Percentiles rank a stretch among this genome's conserved stretches.
Conservation (phyloP, 108 stramenopile species). For the Schizochytrium sp. region DNA sequence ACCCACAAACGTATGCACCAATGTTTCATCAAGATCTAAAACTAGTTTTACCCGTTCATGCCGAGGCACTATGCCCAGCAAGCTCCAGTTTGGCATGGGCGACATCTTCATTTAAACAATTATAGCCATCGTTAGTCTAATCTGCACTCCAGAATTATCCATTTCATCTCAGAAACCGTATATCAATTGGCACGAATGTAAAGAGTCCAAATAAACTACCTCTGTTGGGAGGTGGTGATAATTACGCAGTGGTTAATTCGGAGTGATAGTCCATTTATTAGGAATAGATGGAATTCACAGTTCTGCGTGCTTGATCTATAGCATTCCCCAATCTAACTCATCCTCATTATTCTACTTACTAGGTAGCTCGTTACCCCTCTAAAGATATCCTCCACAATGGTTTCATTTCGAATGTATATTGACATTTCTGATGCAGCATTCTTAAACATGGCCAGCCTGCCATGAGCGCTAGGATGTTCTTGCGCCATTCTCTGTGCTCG, state of each 20-base stretch:
- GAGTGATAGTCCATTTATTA: no score
- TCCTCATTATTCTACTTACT: neutral
- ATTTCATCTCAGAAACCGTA: neutral
- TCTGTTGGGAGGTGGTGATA: no score
- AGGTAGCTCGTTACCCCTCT: neutral
- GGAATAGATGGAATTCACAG: no score
- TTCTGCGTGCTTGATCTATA: no score
- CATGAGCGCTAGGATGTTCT: neutral
- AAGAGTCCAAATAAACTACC: no score
- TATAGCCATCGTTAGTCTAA: neutral
- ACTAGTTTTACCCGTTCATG: neutral
- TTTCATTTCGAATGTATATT: neutral
- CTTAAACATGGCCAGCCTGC: neutral
- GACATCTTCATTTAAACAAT: neutral
- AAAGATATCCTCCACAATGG: neutral
- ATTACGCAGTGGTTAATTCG: no score
- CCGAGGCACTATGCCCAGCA: neutral
- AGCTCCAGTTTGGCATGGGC: neutral
- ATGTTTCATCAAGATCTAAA: constrained; percentile 34
- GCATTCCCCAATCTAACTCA: no score
- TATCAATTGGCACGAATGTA: no score
- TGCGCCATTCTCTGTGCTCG: neutral
- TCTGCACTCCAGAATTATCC: neutral
- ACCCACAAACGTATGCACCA: constrained; percentile 48
- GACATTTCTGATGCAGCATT: no score